Base-by-base conservation (phyloP, 1,284 basidiomycete species). In the Apiotrichum brassicae region DNA sequence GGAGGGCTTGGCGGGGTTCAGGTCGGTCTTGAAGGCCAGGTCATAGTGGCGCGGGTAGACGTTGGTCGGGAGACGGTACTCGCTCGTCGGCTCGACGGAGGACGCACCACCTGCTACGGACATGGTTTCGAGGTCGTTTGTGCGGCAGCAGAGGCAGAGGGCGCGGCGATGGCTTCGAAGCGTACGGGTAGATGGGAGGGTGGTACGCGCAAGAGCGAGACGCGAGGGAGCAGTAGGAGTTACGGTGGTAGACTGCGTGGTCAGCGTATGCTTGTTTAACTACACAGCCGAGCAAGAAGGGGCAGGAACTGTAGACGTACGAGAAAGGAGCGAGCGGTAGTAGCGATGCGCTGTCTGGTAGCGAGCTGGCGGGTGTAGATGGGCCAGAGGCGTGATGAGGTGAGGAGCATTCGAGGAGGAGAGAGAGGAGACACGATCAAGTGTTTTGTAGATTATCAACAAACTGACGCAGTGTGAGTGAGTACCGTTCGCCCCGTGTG, bases 21-120 rank as follows among this genome's bases (percentile, higher is more conserved):
- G 79, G 73, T 94, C 86, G 3, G 92, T 93, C 68, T 77, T 84
- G 72, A 94, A 77, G 42, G 82, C 84, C 45, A 95, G 72, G 62
- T 77, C 86, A 74, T 95, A 97, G 72, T 93, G 88, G 23, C 61
- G 43, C n/a, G 45, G 39, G 42, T 58, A 48, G 51, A 89, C 82
- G 60, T 83, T 77, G 11, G 79, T 79, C 12, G 88, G 88, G 43
- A 94, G 80, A 59, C 88, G 82, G 71, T 84, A 87, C 54, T 82
- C 67, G 24, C 59, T 54, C 16, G 46, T 20, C 48, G 52, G 54
- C 28, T 43, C 38, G 18, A 38, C 20, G 16, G 56, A 45, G 30
- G 58, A 16, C 14, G 56, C 57, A 40, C 65, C 65, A 13, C 63
- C 65, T 6, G 51, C 42, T 24, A 61, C 54, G 36, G 62, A 42